These are phyloP conservation scores for Phytophthora ohioensis DNA, from an alignment of 352 stramenopile species.

Conservation along the genomic window DNA sequence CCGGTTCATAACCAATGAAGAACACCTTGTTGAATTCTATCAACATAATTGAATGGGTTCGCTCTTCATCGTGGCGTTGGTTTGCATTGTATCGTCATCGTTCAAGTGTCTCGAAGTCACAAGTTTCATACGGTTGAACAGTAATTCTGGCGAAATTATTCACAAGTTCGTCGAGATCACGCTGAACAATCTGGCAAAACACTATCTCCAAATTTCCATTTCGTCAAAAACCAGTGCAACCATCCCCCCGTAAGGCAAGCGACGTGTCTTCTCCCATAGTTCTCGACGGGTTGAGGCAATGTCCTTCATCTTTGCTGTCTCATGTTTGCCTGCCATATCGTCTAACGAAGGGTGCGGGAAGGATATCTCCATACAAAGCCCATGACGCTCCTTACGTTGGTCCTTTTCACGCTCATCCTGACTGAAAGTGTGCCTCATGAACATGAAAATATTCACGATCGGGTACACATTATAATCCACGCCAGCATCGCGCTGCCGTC, in stretches of 20 bases:
- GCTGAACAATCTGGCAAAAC: conserved; percentile 50
- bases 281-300: conserved; percentile 28
- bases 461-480: conserved; percentile 50
- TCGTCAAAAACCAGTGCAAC: conserved; percentile 40
- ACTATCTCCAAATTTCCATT: conserved; percentile 31
- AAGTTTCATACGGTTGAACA: conserved; percentile 43
- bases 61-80: no score
- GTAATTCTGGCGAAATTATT: conserved; percentile 41
- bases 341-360: conserved; percentile 40
- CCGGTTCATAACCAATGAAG: conserved; percentile 56
- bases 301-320: conserved; percentile 11
- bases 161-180: conserved; percentile 36
- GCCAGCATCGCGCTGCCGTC: conserved; percentile 30
- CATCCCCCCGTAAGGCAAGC: conserved; percentile 45
- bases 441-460: conserved; percentile 25
- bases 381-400: conserved; percentile 32
- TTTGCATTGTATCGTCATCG: conserved; percentile 15
- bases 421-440: conserved; percentile 37
- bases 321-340: conserved; percentile 27
- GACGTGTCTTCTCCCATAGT: conserved; percentile 47
- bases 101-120: conserved; percentile 37
- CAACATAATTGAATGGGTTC: conserved; percentile 35
- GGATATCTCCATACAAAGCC: conserved; percentile 42
- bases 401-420: conserved; percentile 30
- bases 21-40: conserved; percentile 67